A percentile compares a stretch with the other conserved stretches of the same genome.
These are phyloP conservation scores for Pichia nakasei DNA, from an alignment of 805 yeast species.

Conservation along the genomic window DNA sequence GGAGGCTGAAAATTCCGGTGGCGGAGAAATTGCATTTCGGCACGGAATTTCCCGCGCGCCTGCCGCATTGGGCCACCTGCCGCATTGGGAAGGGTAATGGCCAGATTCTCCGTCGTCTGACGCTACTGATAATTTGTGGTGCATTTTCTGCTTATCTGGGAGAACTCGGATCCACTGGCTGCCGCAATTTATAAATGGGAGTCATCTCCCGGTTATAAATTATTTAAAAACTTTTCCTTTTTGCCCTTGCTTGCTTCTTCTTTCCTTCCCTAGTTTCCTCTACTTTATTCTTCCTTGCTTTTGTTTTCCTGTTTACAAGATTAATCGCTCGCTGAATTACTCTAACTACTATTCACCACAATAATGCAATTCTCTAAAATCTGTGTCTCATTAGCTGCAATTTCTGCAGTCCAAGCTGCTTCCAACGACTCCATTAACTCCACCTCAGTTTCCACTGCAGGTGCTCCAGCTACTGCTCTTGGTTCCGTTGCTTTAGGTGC, in stretches of 20 bases:
- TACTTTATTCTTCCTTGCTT: background rate
- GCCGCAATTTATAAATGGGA: too few species aligned
- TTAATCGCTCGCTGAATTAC: background rate
- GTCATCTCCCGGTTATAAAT: too few species aligned
- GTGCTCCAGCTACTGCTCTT: slow-evolving; percentile 31
- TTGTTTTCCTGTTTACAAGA: background rate
- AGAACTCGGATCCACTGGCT: too few species aligned
- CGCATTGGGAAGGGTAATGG: too few species aligned
- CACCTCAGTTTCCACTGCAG: slow-evolving; percentile 36
- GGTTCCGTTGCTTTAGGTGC: slow-evolving; percentile 76
- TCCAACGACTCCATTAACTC: slow-evolving; percentile 32
- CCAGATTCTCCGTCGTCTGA: too few species aligned
- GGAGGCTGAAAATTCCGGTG: too few species aligned
- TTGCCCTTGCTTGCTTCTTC: background rate
- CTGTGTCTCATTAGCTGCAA: slow-evolving; percentile 62
- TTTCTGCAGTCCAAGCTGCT: slow-evolving; percentile 60
- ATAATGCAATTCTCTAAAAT: slow-evolving; percentile 67
- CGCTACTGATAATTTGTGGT: too few species aligned
- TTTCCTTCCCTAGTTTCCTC: slow-evolving; percentile 2
- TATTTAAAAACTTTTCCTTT: too few species aligned
- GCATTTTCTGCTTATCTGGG: too few species aligned
- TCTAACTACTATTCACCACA: background rate
- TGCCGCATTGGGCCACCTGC: too few species aligned
- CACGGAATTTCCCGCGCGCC: too few species aligned
- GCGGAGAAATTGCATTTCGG: too few species aligned